Evolutionary conservation across 1,139 yeast genomes (phyloP), one percentile per base, ranked within the genome.

Genomic region (Hyphopichia pseudoburtonii): DNA sequence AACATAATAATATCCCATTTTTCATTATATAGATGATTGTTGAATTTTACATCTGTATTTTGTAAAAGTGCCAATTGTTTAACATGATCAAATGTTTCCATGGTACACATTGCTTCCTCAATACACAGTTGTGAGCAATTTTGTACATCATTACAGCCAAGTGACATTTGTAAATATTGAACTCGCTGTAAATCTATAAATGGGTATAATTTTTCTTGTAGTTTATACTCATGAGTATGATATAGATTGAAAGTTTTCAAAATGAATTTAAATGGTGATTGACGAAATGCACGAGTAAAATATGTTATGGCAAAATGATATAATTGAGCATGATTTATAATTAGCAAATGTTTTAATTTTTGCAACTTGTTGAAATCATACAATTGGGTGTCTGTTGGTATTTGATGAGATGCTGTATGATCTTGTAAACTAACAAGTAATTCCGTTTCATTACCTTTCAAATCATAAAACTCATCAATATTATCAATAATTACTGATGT

Each of bases 1-100:
- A 76, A 65, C 2, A 74, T 57, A 8, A 62, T 57, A 23, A 79
- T 59, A 52, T 82, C 88, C 69, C 80, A 82, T 17, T 63, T 59
- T 49, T 82, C 88, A 17, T 76, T 71, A 27, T 64, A 57, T 32
- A 65, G 64, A 51, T 81, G 87, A 35, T 69, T 68, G 35, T 68
- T 60, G 36, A 61, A 66, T 5, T 48, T 44, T 4, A 40, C 38
- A 32, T 59, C 56, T 0, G 73, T 66, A 34, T 61, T 65, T 45
- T 81, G 85, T 3, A 65, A 56, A 3, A 82, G 45, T 0, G 81
- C 63, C 3, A 82, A 44, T n/a, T 60, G 60, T 3, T 46, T 16
- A 80, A 50, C 1, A 48, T 43, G 0, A 42, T 40, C 3, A 43
- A 36, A 61, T 46, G 26, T 46, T 40, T 6, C 55, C 61, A 15